Conservation (phyloP, 345 rosid genomes). For the Noccaea caerulescens region DNA sequence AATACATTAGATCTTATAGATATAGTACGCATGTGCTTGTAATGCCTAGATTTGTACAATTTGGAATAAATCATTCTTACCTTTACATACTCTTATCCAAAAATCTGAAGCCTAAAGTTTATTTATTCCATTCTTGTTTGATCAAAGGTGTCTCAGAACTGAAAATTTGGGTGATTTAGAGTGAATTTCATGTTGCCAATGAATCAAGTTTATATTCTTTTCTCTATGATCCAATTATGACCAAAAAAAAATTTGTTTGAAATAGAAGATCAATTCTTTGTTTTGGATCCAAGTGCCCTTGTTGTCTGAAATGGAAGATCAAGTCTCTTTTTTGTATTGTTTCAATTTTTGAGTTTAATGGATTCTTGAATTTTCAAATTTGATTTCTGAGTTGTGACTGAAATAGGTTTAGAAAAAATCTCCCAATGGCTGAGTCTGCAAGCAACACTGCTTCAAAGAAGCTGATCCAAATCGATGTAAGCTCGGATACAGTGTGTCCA, state of each 20-base stretch:
- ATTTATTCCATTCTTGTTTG: not conserved
- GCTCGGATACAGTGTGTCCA: constrained; percentile 86
- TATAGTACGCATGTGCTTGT: not conserved
- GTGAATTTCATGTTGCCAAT: not conserved
- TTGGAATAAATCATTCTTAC: not conserved
- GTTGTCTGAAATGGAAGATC: constrained; percentile 6
- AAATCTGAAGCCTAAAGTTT: not conserved
- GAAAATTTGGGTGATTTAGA: not conserved
- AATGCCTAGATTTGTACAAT: constrained; percentile 11
- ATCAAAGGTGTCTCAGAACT: not conserved
- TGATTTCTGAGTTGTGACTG: constrained; percentile 18
- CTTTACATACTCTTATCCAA: not conserved
- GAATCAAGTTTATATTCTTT: not conserved
- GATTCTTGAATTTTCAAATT: constrained; percentile 12
- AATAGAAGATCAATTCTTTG: constrained; percentile 3
- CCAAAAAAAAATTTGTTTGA: not conserved
- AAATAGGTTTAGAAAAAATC: not conserved
- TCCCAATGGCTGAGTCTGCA: constrained; percentile 54
- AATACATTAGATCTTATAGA: not conserved
- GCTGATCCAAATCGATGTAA: constrained; percentile 64
- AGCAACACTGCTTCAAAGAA: constrained; percentile 54
- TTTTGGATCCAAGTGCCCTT: not conserved
- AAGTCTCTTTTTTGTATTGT: constrained; percentile 11
- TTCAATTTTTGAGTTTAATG: constrained; percentile 4
- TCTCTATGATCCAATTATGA: not conserved